Conservation (phyloP, 805 yeast species). For the Lipomyces spencermartinsiae region DNA sequence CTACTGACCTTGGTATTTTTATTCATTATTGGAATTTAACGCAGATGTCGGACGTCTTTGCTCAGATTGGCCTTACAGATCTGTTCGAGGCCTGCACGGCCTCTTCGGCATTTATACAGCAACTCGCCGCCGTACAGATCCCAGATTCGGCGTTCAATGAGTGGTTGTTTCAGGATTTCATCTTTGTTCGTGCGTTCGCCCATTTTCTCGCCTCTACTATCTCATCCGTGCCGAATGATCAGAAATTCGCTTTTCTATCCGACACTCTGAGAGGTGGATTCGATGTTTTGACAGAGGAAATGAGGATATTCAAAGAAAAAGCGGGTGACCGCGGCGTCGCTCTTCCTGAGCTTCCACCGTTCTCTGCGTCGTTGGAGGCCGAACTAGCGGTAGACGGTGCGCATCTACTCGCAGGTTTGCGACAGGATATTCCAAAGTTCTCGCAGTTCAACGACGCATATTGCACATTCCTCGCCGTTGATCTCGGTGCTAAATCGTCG, state of each 20-base stretch:
- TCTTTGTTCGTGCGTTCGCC: conserved; percentile 12
- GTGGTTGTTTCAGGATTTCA: conserved; percentile 10
- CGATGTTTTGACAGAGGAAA: conserved; percentile 1
- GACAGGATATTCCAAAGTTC: background rate
- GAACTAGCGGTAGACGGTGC: conserved; percentile 1
- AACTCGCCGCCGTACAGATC: background rate
- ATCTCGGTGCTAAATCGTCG: conserved; percentile 1
- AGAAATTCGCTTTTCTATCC: background rate
- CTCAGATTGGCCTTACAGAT: background rate
- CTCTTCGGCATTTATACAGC: background rate
- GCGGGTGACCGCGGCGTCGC: conserved; percentile 6
- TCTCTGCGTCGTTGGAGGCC: background rate
- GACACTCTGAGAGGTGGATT: conserved; percentile 6
- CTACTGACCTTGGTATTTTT: too few relatives aligned
- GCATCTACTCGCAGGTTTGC: background rate
- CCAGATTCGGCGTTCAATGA: conserved; percentile 1
- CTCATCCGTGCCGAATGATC: conserved; percentile 3
- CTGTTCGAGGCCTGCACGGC: conserved; percentile 4
- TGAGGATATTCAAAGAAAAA: background rate
- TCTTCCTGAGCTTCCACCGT: conserved; percentile 1
- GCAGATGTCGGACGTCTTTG: background rate
- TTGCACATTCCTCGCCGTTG: conserved; percentile 6
- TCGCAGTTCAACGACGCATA: conserved; percentile 2
- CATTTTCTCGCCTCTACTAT: conserved; percentile 7
- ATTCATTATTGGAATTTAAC: too few relatives aligned